Evolutionary conservation across 83 land plant species (phyloP), one percentile per base, ranked within the genome.

Genomic region (Larix sibirica): DNA sequence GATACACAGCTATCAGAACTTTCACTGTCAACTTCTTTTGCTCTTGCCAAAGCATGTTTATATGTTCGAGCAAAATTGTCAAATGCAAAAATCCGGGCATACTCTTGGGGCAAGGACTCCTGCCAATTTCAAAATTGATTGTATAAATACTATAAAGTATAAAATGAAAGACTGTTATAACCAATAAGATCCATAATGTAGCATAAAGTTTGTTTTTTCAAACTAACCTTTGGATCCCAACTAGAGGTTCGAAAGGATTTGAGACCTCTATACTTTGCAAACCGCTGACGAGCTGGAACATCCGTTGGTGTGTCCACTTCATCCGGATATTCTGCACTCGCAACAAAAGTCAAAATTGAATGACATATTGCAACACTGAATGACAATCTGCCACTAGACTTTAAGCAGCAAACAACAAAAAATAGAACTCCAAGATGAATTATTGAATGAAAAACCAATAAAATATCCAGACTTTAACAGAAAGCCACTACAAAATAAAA

Each of bases 251-350:
- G 91, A 61, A 97, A 91, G 69, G 99, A 97, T 83, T 97, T 97
- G 58, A 97, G 87, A 31, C 96, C 99, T 81, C 99, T 94, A 63
- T 95, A 97, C 82, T 88, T 95, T 9, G 92, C 92, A 88, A 97
- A 97, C 17, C 99, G 94, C 68, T 91, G 87, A 79, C 95, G 88
- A 47, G 99, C 99, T 33, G 95, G 94, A 73, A 90, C 77, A 85
- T 97, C 99, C 26, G 88, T 23, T 63, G 98, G 99, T 33, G 99
- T 95, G 71, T 97, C 99, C 81, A 97, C 96, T 87, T 97, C 99
- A 85, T 97, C 99, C 12, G 99, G 99, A 86, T 86, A 95, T 77
- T 97, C 99, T 97, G 94, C 54, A 86, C 80, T 67, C 18, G 14
- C 18, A 38, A 81, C 14, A 81, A 7, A 81, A 47, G 8, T 54